Conservation (phyloP, 331 rosid genomes). For the Malus hybrid region DNA sequence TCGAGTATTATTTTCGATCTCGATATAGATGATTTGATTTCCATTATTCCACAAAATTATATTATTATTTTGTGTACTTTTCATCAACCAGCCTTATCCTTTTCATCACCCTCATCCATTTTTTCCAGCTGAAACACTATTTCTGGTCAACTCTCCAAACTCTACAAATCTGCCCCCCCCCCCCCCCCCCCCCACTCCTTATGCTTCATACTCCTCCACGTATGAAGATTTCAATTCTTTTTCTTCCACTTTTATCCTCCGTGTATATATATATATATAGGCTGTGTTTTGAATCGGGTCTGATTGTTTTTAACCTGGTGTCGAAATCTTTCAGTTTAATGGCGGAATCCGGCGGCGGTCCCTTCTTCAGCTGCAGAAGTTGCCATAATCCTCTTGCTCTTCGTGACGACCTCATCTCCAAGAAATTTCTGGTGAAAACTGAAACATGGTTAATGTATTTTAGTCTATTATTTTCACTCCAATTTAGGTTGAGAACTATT, state of each 20-base stretch:
- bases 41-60: too few species aligned
- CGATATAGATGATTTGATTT: too few species aligned
- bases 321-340: conserved; percentile 8
- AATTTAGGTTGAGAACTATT: not conserved
- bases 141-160: not conserved
- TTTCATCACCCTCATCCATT: too few species aligned
- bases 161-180: not conserved
- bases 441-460: not conserved
- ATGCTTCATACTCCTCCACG: not conserved
- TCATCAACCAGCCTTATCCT: too few species aligned
- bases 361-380: conserved; percentile 37
- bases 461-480: not conserved
- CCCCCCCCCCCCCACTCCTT: not conserved
- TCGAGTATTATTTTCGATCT: too few species aligned
- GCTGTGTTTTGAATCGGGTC: not conserved
- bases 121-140: not conserved
- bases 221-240: not conserved
- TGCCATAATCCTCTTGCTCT: conserved; percentile 41
- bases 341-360: conserved; percentile 19
- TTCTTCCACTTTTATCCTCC: not conserved
- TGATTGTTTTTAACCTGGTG: not conserved
- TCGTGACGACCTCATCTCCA: conserved; percentile 42
- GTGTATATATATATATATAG: not conserved
- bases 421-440: conserved; percentile 5
- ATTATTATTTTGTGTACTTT: too few species aligned